Conservation (phyloP, 305 asterid species). For the Fraxinus floribunda region DNA sequence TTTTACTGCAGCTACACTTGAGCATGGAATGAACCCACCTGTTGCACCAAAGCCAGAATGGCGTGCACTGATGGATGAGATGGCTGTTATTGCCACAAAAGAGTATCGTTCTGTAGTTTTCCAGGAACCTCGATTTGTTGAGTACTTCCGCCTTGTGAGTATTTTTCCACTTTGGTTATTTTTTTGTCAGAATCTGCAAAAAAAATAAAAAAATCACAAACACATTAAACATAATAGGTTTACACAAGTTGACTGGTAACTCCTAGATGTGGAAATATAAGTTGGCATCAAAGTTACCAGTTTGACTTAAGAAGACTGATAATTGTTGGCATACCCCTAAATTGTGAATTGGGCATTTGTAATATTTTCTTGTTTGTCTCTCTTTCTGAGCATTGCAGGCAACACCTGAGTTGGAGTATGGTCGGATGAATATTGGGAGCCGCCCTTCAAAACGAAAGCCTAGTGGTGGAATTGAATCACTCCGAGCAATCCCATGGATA, state of each 20-base stretch:
- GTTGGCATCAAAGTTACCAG: neutral
- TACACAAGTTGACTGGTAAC: neutral
- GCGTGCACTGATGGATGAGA: constrained; percentile 84
- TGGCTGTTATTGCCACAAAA: constrained; percentile 73
- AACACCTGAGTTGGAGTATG: constrained; percentile 89
- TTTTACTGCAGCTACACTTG: constrained; percentile 85
- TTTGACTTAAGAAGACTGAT: neutral
- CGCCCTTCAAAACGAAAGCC: constrained; percentile 90
- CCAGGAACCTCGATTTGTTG: constrained; percentile 87
- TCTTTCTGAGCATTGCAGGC: constrained; percentile 45
- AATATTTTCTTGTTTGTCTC: neutral
- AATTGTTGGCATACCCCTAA: neutral
- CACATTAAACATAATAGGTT: neutral
- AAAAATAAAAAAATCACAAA: neutral
- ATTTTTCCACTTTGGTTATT: neutral
- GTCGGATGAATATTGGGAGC: constrained; percentile 95
- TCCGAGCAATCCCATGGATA: constrained; percentile 95
- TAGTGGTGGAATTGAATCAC: constrained; percentile 94
- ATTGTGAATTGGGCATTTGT: neutral
- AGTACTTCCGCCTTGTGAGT: constrained; percentile 89
- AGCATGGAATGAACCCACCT: constrained; percentile 91
- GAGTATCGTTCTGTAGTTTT: constrained; percentile 80
- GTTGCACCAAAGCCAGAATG: constrained; percentile 82
- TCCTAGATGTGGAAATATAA: neutral
- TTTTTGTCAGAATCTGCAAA: neutral